Evolutionary conservation across 768 basidiomycete genomes (phyloP).

Genomic region (Amanita jacksonii): DNA sequence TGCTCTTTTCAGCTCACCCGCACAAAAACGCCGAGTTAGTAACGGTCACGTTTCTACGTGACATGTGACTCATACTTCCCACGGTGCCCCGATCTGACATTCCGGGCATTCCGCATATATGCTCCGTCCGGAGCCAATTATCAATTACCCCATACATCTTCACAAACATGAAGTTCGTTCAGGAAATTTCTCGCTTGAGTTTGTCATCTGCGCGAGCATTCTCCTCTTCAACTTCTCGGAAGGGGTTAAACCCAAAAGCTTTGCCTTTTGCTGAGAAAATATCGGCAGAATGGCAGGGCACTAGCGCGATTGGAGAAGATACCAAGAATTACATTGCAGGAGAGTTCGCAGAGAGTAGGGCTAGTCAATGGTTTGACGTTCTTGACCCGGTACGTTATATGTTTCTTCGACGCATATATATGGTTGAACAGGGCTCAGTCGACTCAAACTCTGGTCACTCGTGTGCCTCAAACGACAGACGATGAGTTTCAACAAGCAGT

Average conservation of each 20-base stretch:
- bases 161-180: conserved; percentile 21
- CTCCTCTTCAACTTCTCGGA: conserved; percentile 36
- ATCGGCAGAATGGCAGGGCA: conserved; percentile 78
- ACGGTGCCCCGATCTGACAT: background rate
- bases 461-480: conserved; percentile 81
- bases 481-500: conserved; percentile 79
- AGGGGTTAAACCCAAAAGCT: conserved; percentile 44
- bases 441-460: conserved; percentile 82
- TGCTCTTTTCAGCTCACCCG: background rate
- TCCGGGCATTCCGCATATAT: background rate
- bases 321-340: conserved; percentile 93
- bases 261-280: conserved; percentile 58
- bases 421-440: conserved; percentile 37
- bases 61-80: background rate
- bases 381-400: conserved; percentile 68
- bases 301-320: conserved; percentile 72
- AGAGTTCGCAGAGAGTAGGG: conserved; percentile 76
- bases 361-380: conserved; percentile 76
- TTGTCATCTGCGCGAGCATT: conserved; percentile 24
- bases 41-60: background rate
- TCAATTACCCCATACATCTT: background rate
- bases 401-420: background rate
- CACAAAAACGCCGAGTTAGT: conserved; percentile 1
- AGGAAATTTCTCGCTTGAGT: conserved; percentile 23
- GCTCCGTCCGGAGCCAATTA: background rate